Conservation (phyloP, 2,329 filamentous ascomycete species). For the Pseudogymnoascus sp. region DNA sequence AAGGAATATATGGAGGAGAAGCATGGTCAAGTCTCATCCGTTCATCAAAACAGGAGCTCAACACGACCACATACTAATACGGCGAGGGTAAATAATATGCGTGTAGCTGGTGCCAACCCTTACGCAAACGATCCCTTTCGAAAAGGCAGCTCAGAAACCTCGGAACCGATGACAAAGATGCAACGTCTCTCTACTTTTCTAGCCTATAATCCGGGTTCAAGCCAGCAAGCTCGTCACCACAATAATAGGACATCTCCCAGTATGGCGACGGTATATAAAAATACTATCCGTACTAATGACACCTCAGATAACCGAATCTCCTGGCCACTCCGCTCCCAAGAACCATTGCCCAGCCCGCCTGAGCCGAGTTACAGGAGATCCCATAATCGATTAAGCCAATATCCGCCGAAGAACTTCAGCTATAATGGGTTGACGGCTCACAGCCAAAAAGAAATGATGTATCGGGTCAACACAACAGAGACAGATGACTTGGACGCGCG, state of each 20-base stretch:
- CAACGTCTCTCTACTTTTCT: conserved; percentile 6
- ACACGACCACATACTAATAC: background rate
- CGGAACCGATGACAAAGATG: background rate
- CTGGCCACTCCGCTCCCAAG: background rate
- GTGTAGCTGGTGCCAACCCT: background rate
- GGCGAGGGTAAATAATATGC: background rate
- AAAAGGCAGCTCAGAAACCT: background rate
- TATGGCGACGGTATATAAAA: background rate
- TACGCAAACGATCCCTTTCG: background rate
- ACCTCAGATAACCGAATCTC: background rate
- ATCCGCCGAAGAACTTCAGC: background rate
- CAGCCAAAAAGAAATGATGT: background rate
- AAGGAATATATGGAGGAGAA: background rate
- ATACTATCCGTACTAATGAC: background rate
- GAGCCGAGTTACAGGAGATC: background rate
- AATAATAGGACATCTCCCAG: background rate
- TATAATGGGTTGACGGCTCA: background rate
- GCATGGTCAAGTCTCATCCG: background rate
- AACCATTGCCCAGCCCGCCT: background rate
- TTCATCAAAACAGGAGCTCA: background rate
- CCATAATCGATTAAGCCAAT: background rate
- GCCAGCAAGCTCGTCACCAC: background rate
- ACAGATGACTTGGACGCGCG: background rate
- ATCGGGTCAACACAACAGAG: background rate
- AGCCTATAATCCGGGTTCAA: background rate